Percentiles rank a stretch among this genome's conserved stretches.
Evolutionary conservation across 2,329 filamentous ascomycete species (phyloP).

Genomic region (Aspergillus sp.): DNA sequence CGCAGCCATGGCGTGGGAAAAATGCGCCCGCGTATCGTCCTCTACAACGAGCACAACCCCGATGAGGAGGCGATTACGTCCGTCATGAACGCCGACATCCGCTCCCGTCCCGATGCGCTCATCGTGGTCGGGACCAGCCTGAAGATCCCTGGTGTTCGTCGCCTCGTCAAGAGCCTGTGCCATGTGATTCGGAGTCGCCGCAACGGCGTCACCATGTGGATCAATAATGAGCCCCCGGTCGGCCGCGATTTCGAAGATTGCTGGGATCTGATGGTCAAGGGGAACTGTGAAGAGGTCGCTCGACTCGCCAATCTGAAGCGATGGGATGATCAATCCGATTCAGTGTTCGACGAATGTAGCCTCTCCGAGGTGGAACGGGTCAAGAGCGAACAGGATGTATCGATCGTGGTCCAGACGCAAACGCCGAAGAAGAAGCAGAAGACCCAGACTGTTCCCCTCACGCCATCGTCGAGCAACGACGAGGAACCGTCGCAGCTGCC

Average conservation of each 20-base stretch:
- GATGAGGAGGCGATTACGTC: constrained; percentile 95
- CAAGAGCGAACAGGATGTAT: constrained; percentile 36
- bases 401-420: constrained; percentile 40
- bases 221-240: constrained; percentile 83
- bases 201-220: constrained; percentile 86
- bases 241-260: constrained; percentile 84
- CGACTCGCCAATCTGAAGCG: constrained; percentile 61
- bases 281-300: constrained; percentile 85
- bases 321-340: constrained; percentile 52
- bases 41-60: constrained; percentile 97
- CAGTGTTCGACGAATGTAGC: constrained; percentile 44
- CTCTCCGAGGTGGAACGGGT: constrained; percentile 44
- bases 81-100: constrained; percentile 81
- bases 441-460: constrained; percentile 36
- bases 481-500: constrained; percentile 24
- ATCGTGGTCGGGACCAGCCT: constrained; percentile 94
- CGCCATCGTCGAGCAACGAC: constrained; percentile 43
- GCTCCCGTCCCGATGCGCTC: constrained; percentile 81
- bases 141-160: constrained; percentile 88
- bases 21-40: constrained; percentile 84
- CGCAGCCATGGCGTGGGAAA: constrained; percentile 90
- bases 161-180: constrained; percentile 89
- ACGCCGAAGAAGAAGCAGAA: constrained; percentile 37
- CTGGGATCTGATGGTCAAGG: constrained; percentile 87
- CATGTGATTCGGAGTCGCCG: constrained; percentile 73